Evolutionary conservation across 148 eudicot species (phyloP).

Genomic region (Nyssa sinensis): DNA sequence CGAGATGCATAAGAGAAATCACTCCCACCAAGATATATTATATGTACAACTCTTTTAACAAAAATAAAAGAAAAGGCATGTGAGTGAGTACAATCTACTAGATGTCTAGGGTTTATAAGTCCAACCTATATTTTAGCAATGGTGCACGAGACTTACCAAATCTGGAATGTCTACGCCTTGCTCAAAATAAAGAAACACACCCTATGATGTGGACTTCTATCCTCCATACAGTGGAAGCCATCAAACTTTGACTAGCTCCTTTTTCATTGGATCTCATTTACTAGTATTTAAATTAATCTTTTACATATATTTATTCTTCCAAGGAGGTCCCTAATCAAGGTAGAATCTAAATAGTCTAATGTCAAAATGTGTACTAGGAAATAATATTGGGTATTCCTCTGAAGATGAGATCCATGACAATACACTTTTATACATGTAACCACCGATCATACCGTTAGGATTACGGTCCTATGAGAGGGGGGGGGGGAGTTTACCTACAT

Average conservation of each 20-base stretch:
- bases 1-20: conserved; percentile 39
- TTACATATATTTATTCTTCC: too few relatives aligned
- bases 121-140: conserved; percentile 4
- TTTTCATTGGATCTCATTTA: conserved; percentile 16
- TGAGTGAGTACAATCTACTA: conserved; percentile 15
- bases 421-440: too few relatives aligned
- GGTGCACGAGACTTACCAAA: conserved; percentile 20
- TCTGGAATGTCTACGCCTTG: conserved; percentile 19
- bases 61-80: conserved; percentile 10
- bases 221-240: conserved; percentile 32
- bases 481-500: too few relatives aligned
- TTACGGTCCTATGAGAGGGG: too few relatives aligned
- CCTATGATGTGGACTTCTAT: conserved; percentile 27
- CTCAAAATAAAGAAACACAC: conserved; percentile 18
- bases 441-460: too few relatives aligned
- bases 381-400: too few relatives aligned
- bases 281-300: too few relatives aligned
- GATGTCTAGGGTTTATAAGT: conserved; percentile 17
- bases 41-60: background rate
- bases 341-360: too few relatives aligned
- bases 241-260: conserved; percentile 26
- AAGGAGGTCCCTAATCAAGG: too few relatives aligned
- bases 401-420: too few relatives aligned
- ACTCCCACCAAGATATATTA: conserved; percentile 22
- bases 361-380: too few relatives aligned